Base-by-base conservation (phyloP, 306 rosid genomes). In the Gastrolobium bilobum region DNA sequence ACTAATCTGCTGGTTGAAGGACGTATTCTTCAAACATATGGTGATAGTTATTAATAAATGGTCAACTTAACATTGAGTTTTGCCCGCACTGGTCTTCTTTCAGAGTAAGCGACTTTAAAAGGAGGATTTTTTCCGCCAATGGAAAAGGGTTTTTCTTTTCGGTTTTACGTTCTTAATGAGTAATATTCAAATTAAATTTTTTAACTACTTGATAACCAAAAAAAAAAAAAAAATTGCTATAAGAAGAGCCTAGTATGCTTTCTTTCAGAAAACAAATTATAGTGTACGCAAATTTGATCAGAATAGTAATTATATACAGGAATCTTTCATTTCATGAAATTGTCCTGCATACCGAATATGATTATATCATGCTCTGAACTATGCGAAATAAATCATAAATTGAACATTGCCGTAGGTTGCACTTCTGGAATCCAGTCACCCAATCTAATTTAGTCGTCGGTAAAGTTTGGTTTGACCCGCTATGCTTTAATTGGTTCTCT, bases 31-130 rank as follows among this genome's bases (percentile, higher is more conserved):
- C 59, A 54, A 30, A 30, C 26, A 4, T 53, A 20, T 33, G 44
- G 79, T 7, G 40, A 63, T 63, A 51, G 44, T 48, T 62, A 61
- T 50, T 35, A 47, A 39, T 31, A 33, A 35, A 48, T 59, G 34
- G 48, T 76, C 7, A 57, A 52, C 15, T 30, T 26, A 1, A 42
- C 30, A 56, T 73, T 56, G 26, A 31, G 40, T 33, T 50, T 58
- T 58, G 47, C 54, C 4, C 43, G 6, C 9, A 4, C 10, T 46
- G 34, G 10, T 44, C 5, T n/a, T 29, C 52, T 68, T 33, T 11
- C 7, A 59, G 26, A 31, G 13, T 33, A 31, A 31, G 2, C 4
- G 53, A 47, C 1, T 43, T 57, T 10, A 6, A 20, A 20, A 20
- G 26, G 26, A 20, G 26, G 26, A 20, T 20, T 20, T 20, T 20